These are phyloP conservation scores for Penicillium sumatraense DNA, from an alignment of 2,329 filamentous ascomycete genomes.

Conservation along the genomic window DNA sequence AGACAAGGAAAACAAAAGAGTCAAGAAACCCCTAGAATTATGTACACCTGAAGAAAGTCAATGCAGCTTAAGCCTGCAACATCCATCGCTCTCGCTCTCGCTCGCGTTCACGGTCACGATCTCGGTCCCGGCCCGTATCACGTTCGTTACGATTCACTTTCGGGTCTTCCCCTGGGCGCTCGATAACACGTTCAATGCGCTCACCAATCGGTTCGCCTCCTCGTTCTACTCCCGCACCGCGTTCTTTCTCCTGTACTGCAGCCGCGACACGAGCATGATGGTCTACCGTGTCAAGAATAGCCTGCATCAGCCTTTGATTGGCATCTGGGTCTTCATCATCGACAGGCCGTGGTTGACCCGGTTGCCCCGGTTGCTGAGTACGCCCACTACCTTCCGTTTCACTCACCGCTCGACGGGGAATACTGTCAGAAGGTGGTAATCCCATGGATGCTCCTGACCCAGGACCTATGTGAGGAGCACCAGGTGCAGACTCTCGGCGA, in stretches of 20 bases:
- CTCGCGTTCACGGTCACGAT: constrained; percentile 18
- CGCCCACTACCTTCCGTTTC: constrained; percentile 37
- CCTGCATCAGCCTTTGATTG: constrained; percentile 46
- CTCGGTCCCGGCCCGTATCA: constrained; percentile 4
- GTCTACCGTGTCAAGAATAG: constrained; percentile 48
- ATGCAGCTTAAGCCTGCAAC: constrained; percentile 24
- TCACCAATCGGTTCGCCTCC: constrained; percentile 18
- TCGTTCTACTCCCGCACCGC: constrained; percentile 13
- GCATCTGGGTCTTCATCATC: constrained; percentile 45
- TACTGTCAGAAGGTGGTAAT: constrained; percentile 24
- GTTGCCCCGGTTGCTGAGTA: constrained; percentile 11
- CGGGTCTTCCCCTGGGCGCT: constrained; percentile 13
- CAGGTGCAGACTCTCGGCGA: constrained; percentile 32
- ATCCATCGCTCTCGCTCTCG: constrained; percentile 30
- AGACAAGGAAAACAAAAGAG: background rate
- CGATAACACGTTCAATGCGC: background rate
- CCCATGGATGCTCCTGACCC: constrained; percentile 27
- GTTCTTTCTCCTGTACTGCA: constrained; percentile 36
- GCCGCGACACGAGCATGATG: constrained; percentile 42
- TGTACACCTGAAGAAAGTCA: constrained; percentile 10
- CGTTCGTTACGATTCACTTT: constrained; percentile 15
- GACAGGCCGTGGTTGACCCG: constrained; percentile 20
- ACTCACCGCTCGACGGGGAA: constrained; percentile 43
- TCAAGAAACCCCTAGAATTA: background rate
- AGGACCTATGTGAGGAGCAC: constrained; percentile 26